These are phyloP conservation scores for Paraleonurus japonicus DNA, from an alignment of 257 asterid species.

Conservation along the genomic window DNA sequence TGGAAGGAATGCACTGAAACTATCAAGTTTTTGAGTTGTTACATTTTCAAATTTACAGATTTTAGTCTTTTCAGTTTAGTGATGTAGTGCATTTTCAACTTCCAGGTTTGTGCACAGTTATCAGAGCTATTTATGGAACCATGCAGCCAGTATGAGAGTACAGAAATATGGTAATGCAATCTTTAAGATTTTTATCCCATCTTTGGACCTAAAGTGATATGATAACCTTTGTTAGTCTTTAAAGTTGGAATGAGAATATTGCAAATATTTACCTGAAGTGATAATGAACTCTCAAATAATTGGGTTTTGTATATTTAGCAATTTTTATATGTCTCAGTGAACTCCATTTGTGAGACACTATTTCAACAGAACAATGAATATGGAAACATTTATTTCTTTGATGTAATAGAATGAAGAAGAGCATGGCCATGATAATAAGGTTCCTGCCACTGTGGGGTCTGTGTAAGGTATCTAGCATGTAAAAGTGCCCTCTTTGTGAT, in stretches of 20 bases:
- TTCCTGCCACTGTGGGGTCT: background rate
- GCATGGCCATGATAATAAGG: background rate
- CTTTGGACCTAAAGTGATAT: background rate
- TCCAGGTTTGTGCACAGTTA: conserved; percentile 95
- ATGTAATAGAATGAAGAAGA: background rate
- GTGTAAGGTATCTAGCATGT: background rate
- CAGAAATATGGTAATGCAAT: conserved; percentile 68
- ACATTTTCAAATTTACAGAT: background rate
- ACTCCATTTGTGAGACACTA: background rate
- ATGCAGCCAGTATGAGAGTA: conserved; percentile 85
- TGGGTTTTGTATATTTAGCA: background rate
- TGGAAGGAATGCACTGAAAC: background rate
- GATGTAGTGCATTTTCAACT: conserved; percentile 31
- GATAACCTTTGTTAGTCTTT: background rate
- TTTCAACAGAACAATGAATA: background rate
- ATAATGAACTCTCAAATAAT: background rate
- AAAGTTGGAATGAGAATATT: background rate
- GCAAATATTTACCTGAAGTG: background rate
- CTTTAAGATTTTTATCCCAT: background rate
- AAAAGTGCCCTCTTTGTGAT: background rate
- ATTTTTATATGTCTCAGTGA: background rate
- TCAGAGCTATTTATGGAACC: conserved; percentile 97
- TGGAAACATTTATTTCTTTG: background rate
- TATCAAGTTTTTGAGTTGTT: background rate
- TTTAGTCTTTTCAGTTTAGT: conserved; percentile 15